Conservation (phyloP, 768 basidiomycete genomes). For the Lactarius sp. region DNA sequence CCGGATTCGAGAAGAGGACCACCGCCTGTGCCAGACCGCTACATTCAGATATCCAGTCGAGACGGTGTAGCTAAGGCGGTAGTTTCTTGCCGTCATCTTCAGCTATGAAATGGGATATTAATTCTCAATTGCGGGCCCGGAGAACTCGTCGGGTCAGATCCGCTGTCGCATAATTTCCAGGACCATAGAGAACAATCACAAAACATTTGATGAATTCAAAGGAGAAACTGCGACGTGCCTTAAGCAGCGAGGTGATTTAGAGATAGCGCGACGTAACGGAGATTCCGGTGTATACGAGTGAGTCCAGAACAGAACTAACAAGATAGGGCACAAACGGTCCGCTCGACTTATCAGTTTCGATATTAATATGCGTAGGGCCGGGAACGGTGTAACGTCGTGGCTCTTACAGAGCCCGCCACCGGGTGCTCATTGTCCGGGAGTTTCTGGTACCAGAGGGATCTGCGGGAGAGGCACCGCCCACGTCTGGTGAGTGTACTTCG, state of each 20-base stretch:
- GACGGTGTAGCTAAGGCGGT: neutral
- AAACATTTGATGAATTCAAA: constrained; percentile 22
- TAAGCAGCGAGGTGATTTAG: constrained; percentile 20
- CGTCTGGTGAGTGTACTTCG: constrained; percentile 5
- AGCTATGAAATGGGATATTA: neutral
- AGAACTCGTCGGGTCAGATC: constrained; percentile 4
- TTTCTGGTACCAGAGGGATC: constrained; percentile 13
- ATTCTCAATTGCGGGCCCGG: constrained; percentile 6
- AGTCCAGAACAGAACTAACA: constrained; percentile 24
- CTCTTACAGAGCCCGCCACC: constrained; percentile 19
- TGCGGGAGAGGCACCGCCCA: neutral
- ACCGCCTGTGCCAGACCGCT: neutral
- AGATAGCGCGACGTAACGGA: constrained; percentile 24
- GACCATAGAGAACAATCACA: constrained; percentile 16
- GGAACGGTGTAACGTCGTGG: neutral
- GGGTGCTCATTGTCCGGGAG: constrained; percentile 9
- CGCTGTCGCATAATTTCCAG: constrained; percentile 17
- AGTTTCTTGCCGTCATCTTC: constrained; percentile 5
- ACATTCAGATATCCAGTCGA: constrained; percentile 5
- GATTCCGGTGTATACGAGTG: constrained; percentile 22
- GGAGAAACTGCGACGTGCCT: constrained; percentile 15
- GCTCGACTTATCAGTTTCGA: constrained; percentile 20
- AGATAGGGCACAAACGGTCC: constrained; percentile 21
- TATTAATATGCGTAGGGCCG: constrained; percentile 6
- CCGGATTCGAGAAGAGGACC: constrained; percentile 3